These are phyloP conservation scores for Vitis cinerea DNA, from an alignment of 164 flowering plant species.

Conservation along the genomic window DNA sequence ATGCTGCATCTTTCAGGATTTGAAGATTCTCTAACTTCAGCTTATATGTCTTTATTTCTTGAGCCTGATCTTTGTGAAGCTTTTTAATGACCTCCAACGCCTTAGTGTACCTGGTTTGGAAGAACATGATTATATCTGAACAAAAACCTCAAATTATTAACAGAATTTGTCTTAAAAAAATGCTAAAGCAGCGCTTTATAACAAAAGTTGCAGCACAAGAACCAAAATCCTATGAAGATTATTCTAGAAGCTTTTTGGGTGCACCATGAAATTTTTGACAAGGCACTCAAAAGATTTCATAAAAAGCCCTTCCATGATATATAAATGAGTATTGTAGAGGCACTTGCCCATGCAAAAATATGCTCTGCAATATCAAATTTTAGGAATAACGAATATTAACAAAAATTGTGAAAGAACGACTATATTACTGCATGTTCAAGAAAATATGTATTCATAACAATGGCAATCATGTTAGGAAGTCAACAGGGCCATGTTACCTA, in stretches of 20 bases:
- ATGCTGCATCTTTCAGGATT: slow-evolving; percentile 90
- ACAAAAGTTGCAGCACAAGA: not conserved
- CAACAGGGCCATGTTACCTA: too few relatives aligned
- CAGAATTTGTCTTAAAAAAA: not conserved
- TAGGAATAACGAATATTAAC: too few relatives aligned
- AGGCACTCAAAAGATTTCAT: not conserved
- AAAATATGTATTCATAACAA: too few relatives aligned
- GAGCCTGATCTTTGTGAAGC: slow-evolving; percentile 97
- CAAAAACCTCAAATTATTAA: not conserved
- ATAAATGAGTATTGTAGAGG: too few relatives aligned
- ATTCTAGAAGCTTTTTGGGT: not conserved
- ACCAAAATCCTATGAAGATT: not conserved
- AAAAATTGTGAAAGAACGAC: too few relatives aligned
- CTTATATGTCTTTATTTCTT: slow-evolving; percentile 88
- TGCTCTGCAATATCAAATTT: too few relatives aligned
- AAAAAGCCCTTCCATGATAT: not conserved
- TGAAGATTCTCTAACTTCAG: slow-evolving; percentile 92
- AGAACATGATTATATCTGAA: not conserved
- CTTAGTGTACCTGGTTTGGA: slow-evolving; percentile 33
- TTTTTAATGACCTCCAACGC: slow-evolving; percentile 97
- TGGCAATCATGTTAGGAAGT: too few relatives aligned
- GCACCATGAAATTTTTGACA: not conserved
- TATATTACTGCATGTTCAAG: too few relatives aligned
- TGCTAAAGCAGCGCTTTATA: not conserved
- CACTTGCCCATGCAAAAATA: too few relatives aligned